Percentiles rank a stretch among this genome's conserved stretches.
These are phyloP conservation scores for Laetiporus sulphureus DNA, from an alignment of 1,284 basidiomycete genomes.

Conservation along the genomic window DNA sequence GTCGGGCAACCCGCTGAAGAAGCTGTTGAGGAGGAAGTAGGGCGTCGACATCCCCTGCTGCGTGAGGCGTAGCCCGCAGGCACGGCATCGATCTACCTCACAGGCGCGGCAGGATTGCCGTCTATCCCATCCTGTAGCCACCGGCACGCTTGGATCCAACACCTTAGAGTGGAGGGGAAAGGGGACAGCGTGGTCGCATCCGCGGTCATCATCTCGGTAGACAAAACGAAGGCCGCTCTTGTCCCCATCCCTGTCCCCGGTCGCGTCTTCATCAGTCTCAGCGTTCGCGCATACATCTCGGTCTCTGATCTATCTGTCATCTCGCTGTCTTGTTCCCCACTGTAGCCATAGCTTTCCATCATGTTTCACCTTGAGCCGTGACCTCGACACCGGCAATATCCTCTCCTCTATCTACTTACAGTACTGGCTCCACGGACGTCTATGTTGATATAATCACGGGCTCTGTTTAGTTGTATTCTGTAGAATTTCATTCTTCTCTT, in stretches of 20 bases:
- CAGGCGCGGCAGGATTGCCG: not conserved
- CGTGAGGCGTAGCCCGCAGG: slow-evolving; percentile 1
- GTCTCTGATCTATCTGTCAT: not conserved
- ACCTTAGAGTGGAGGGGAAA: no score
- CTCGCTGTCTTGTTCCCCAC: slow-evolving; percentile 2
- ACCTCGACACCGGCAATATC: slow-evolving; percentile 5
- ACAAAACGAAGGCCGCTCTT: no score
- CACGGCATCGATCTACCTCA: not conserved
- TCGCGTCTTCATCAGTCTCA: no score
- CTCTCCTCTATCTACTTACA: no score
- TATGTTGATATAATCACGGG: no score
- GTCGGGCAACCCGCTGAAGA: slow-evolving; percentile 5
- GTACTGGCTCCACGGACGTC: no score
- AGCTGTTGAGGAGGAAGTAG: slow-evolving; percentile 5
- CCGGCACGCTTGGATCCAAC: no score
- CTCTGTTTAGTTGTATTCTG: no score
- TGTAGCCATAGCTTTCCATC: slow-evolving; percentile 7
- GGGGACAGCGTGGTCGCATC: no score
- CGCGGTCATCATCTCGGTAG: no score
- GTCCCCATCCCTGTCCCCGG: not conserved
- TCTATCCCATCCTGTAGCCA: no score
- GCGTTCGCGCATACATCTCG: not conserved
- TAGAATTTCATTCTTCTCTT: no score
- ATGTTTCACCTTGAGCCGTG: slow-evolving; percentile 5
- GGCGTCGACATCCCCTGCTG: not conserved